Base-by-base conservation (phyloP, 306 rosid species). In the Malus fusca region DNA sequence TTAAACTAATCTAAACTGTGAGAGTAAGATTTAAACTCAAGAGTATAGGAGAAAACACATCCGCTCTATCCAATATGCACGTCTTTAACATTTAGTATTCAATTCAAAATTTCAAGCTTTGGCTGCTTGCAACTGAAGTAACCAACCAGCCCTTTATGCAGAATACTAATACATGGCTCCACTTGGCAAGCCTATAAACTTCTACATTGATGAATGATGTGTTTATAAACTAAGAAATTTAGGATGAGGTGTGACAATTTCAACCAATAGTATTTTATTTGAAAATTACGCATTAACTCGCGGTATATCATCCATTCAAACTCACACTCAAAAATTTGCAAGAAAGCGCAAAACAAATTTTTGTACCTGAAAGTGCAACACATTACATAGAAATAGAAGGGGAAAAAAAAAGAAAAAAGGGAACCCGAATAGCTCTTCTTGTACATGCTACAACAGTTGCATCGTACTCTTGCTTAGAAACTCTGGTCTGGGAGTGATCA, bases 251-350 rank as follows among this genome's bases (percentile, higher is more conserved):
- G 19, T 51, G 19, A 28, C 62, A 15, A 68, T 55, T 28, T 59
- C 53, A 28, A 43, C 66, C 53, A 58, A 35, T 68, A 63, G 59
- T 62, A 28, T 60, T 81, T 79, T 72, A 75, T 77, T 69, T 19
- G 48, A 80, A 60, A 51, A 83, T 23, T 46, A 42, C 66, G 26
- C 63, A 21, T 76, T 70, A 79, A 58, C 74, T 75, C 70, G 69
- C 77, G 18, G 65, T 51, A 68, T 56, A 22, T 59, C 56, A 31
- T 58, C 72, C 75, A 59, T 61, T 71, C 68, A 64, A 51, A 58
- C 26, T 62, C 74, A 78, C 79, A 74, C 80, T 75, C 46, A 78
- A 52, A 84, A 70, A 59, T 23, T 82, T 48, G 72, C 79, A 83
- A 69, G 56, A 81, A 80, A 61, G 72, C 15, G 53, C 78, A 84